A percentile compares a stretch with the other conserved stretches of the same genome.
phyloP scores from a whole-genome alignment of 495 filamentous ascomycete species.

The Neurospora discreta region DNA sequence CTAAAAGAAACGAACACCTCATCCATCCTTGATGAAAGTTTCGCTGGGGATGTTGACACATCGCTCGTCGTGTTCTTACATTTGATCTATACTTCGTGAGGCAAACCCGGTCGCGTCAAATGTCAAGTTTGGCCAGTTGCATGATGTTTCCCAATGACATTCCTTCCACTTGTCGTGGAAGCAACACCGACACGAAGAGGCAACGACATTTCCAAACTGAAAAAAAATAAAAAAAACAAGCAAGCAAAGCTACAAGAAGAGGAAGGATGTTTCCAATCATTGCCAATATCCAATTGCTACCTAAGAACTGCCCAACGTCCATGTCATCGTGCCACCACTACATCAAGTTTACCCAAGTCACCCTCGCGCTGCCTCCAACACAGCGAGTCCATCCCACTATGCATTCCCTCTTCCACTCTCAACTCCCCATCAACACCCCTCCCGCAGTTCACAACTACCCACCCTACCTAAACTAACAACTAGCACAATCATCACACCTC shows the following conservation, averaged over 20 bases:
- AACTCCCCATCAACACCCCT: not conserved
- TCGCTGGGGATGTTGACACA: too few relatives aligned
- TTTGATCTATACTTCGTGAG: too few relatives aligned
- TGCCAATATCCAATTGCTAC: too few relatives aligned
- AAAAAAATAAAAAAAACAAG: not conserved
- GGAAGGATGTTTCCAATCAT: fast-evolving
- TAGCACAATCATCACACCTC: not conserved
- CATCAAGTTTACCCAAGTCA: not conserved
- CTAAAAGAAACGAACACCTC: not conserved
- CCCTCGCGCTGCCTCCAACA: too few relatives aligned
- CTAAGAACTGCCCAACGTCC: not conserved
- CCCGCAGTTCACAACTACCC: too few relatives aligned
- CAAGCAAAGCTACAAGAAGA: not conserved
- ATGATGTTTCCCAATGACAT: not conserved
- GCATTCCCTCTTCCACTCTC: not conserved
- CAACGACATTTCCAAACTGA: not conserved
- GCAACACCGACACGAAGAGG: not conserved
- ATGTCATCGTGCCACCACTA: not conserved
- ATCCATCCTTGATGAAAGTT: not conserved
- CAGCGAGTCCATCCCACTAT: too few relatives aligned
- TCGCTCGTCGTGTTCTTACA: too few relatives aligned
- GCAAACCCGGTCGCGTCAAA: not conserved
- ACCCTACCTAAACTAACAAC: too few relatives aligned
- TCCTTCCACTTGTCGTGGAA: not conserved
- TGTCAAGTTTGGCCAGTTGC: not conserved